Base-by-base conservation (phyloP, 2,329 filamentous ascomycete species). In the Nakataea oryzae region DNA sequence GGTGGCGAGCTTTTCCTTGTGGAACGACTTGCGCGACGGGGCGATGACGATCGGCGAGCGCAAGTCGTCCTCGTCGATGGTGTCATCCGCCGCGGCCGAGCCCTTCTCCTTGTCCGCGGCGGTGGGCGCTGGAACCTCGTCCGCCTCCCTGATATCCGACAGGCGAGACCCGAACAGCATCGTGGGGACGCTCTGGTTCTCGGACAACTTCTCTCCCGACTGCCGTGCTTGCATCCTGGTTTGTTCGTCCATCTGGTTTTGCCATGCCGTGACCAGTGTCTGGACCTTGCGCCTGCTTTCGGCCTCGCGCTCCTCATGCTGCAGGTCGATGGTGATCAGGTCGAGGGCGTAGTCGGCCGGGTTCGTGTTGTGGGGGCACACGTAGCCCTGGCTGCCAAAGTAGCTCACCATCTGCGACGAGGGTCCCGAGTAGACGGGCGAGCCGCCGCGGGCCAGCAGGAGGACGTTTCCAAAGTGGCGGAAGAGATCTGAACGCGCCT, bases 321-420 rank as follows among this genome's bases (percentile, higher is more conserved):
- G 89, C 0, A 92, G 75, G 67, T 92, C 87, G 28, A 92, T 82
- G 0, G 88, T 92, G 60, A 93, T 89, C 59, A 91, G 78, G 67
- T 93, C 89, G 9, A 92, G 78, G 0, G 87, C 88, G 70, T 90
- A 92, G 70, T 93, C 89, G 0, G 89, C 88, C 0, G 89, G 89
- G 65, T 92, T 93, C 0, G 87, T 89, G 63, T 88, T 84, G 17
- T 78, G 76, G 0, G 88, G 87, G 68, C 89, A 92, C 14, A 83
- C 75, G 65, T 85, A 83, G 0, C 87, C 93, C 2, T 83, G 72
- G 75, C 93, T 93, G 62, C 88, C 83, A 72, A 90, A 89, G 74
- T 95, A 95, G 13, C 79, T 79, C 0, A 90, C 90, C 62, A 86
- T 90, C 57, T 90, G 83, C 89, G 70, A 73, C 0, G 85, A 86